Conservation (phyloP, 805 yeast genomes). For the Ogataea trehalophila region DNA sequence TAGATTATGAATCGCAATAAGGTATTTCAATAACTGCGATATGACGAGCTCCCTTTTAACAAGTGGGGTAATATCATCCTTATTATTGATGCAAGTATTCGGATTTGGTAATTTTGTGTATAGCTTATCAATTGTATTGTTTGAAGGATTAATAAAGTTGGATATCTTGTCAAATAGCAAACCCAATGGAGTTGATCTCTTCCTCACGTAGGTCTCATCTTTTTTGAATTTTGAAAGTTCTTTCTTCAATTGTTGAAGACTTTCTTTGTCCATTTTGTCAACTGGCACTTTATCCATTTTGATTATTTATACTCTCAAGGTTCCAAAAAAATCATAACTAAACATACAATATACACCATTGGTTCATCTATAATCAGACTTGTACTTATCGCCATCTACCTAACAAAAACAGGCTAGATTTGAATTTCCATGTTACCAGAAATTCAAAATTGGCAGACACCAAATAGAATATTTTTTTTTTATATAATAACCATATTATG, state of each 20-base stretch:
- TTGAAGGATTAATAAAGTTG: conserved; percentile 8
- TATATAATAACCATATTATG: too few species aligned
- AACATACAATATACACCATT: too few species aligned
- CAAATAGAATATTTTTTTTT: background rate
- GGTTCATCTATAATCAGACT: background rate
- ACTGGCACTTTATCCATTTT: conserved; percentile 1
- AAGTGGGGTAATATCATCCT: background rate
- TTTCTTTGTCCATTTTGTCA: conserved; percentile 4
- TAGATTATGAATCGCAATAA: conserved; percentile 36
- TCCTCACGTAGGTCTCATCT: conserved; percentile 21
- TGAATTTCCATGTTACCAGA: background rate
- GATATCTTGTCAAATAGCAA: conserved; percentile 26
- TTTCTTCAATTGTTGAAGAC: conserved; percentile 17
- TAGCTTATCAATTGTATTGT: conserved; percentile 5
- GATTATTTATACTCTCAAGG: background rate
- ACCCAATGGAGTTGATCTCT: conserved; percentile 30
- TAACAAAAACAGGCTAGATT: background rate
- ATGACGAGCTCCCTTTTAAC: conserved; percentile 26
- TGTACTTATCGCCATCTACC: background rate
- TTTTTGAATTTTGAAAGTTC: conserved; percentile 20
- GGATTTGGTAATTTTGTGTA: conserved; percentile 3
- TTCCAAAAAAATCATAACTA: too few species aligned
- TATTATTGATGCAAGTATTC: background rate
- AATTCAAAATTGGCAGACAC: background rate
- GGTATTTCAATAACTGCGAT: conserved; percentile 31